Evolutionary conservation across 2,329 filamentous ascomycete genomes (phyloP).

Genomic region (Chrysoporthe austroafricana): DNA sequence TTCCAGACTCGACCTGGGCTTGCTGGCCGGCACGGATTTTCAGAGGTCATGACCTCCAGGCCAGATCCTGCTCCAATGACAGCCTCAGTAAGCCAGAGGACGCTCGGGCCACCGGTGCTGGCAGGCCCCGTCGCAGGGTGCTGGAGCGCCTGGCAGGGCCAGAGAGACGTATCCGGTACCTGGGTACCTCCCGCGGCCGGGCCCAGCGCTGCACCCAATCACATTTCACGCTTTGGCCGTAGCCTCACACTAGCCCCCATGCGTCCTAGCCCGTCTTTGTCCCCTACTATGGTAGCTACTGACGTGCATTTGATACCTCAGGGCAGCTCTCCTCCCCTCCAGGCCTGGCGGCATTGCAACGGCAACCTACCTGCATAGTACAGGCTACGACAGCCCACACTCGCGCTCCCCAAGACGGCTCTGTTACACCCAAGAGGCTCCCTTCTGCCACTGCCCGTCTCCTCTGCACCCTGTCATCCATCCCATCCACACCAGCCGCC

Average conservation of each 20-base stretch:
- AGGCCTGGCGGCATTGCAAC: not conserved
- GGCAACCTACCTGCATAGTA: not conserved
- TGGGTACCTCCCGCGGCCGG: conserved; percentile 3
- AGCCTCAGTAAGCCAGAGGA: conserved; percentile 9
- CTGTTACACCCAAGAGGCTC: not conserved
- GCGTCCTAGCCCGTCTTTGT: conserved; percentile 1
- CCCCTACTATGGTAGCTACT: not conserved
- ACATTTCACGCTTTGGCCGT: conserved; percentile 22
- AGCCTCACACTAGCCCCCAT: conserved; percentile 17
- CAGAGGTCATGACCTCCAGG: conserved; percentile 7
- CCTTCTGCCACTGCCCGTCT: not conserved
- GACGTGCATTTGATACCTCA: conserved; percentile 16
- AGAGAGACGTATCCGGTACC: conserved; percentile 6
- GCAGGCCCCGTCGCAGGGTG: no score
- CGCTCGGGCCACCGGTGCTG: conserved; percentile 10
- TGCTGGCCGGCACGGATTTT: conserved; percentile 27
- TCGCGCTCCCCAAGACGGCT: not conserved
- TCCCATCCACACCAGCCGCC: not conserved
- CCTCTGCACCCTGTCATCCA: not conserved
- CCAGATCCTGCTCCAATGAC: conserved; percentile 7
- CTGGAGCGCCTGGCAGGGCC: not conserved
- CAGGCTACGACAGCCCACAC: not conserved
- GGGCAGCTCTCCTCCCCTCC: conserved; percentile 3
- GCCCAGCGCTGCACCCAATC: conserved; percentile 20
- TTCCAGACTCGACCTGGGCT: conserved; percentile 2